Evolutionary conservation across 805 yeast genomes (phyloP), one percentile per base, ranked within the genome.

Genomic region (Lachancea thermotolerans): DNA sequence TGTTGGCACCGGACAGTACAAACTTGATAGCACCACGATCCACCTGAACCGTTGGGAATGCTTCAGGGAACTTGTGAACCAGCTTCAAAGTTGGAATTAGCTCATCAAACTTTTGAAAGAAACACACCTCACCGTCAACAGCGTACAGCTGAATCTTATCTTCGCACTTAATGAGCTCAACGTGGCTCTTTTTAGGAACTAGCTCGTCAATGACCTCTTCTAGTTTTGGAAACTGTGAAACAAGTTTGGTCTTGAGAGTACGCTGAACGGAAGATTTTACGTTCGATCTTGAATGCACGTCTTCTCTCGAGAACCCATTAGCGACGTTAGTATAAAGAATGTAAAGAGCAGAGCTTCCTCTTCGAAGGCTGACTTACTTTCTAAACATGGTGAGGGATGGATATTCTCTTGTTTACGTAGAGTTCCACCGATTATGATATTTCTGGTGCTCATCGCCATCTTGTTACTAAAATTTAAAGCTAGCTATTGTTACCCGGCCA

Each of bases 1-100:
- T 85, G 59, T 90, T 90, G 27, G 97, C 96, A 46, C 97, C 98
- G 3, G 95, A 83, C n/a, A 90, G 69, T 21, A 90, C 93, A 59
- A 90, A 90, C 66, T 90, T 90, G 63, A 90, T 90, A 42, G 98
- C 98, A 47, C 98, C 98, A 62, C 96, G 76, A 59, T 90, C 98
- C 10, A 91, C 97, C 60, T 81, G 85, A 37, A 90, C 95, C 31
- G 77, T 69, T 17, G 96, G 96, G 68, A 90, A 90, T 32, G 82
- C 78, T 9, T 75, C 73, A 4, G 97, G 96, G 60, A 82, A 86
- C 63, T 79, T 79, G 66, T 88, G 96, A 28, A 88, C 87, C 14
- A 83, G 64, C 54, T 73, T 77, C 52, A 91, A 71, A 30, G 86
- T 68, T 12, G 97, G 97, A 45, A 86, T 75, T 55, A 89, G 67